Evolutionary conservation across 1,284 basidiomycete genomes (phyloP), one percentile per base, ranked within the genome.

Genomic region (Rhodotorula sp.): DNA sequence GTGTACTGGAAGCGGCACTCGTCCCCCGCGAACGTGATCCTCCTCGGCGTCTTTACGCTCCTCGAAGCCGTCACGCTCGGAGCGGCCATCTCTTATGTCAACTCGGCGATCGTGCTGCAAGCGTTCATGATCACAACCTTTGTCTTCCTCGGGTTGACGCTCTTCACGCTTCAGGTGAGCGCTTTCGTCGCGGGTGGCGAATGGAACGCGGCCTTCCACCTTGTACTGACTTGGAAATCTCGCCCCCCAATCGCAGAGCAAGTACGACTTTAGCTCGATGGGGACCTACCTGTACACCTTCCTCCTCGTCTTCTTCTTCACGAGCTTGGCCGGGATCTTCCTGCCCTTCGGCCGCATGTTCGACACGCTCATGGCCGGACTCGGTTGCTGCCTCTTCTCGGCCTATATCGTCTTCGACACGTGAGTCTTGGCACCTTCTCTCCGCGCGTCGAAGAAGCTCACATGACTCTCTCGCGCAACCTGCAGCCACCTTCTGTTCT

Each of bases 1-100:
- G 84, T 93, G 21, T 93, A 87, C 84, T 93, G 90, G 90, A 93
- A 94, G 82, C 89, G 92, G 72, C 91, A 93, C 83, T 88, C 86
- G 79, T 58, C 73, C 52, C 73, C 93, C 21, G 83, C 86, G 81
- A 96, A 96, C 82, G 85, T 93, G 65, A 83, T 90, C 63, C 84
- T 95, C 21, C 85, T 96, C 52, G 86, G 87, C 34, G 85, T 88
- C 0, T 93, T 93, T 82, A 93, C 92, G 12, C 78, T 89, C 46
- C 83, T 91, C 82, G 91, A 93, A 80, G 88, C 90, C 3, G 88
- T 91, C 79, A 89, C 90, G 2, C 84, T 96, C 65, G 92, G 92
- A 49, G 82, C 91, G 16, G 86, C 89, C 49, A 85, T 91, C 52
- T 89, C 91, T 1, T 92, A 90, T 82, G 89, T 87, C 79, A 87